Percentiles rank a stretch among this genome's conserved stretches.
Evolutionary conservation across 768 basidiomycete species (phyloP).

Genomic region (Podaxis sp.): DNA sequence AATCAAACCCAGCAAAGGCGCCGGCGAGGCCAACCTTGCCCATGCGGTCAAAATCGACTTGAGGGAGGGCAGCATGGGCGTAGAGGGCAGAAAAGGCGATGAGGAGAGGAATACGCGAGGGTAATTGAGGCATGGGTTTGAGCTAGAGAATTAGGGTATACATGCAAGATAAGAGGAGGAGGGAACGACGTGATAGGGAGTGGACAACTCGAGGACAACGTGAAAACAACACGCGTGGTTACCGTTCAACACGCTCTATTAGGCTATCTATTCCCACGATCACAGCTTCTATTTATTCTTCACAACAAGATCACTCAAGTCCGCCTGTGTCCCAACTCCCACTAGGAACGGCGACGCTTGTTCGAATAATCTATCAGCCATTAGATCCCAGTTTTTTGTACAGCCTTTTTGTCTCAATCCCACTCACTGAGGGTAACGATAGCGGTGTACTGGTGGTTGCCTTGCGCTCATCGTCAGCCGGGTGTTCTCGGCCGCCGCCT

Average conservation of each 20-base stretch:
- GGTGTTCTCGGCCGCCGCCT: slow-evolving; percentile 40
- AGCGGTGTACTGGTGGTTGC: slow-evolving; percentile 55
- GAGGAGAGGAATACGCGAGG: slow-evolving; percentile 24
- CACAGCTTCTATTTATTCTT: slow-evolving; percentile 26
- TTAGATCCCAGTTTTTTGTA: background rate
- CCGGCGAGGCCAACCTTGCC: slow-evolving; percentile 89
- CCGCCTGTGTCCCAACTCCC: slow-evolving; percentile 50
- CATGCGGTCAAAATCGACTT: slow-evolving; percentile 66
- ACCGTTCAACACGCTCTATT: slow-evolving; percentile 6
- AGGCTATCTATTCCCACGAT: slow-evolving; percentile 10
- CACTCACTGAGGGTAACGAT: slow-evolving; percentile 74
- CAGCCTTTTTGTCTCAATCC: background rate
- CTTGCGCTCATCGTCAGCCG: slow-evolving; percentile 42
- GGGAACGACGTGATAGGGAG: slow-evolving; percentile 11
- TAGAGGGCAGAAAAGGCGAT: slow-evolving; percentile 25
- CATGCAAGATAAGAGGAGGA: slow-evolving; percentile 14
- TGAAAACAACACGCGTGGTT: background rate
- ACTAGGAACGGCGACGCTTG: slow-evolving; percentile 60
- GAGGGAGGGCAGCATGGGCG: slow-evolving; percentile 33
- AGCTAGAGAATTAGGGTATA: slow-evolving; percentile 10
- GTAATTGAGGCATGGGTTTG: slow-evolving; percentile 23
- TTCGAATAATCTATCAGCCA: slow-evolving; percentile 46
- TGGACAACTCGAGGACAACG: slow-evolving; percentile 10
- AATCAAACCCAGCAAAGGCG: slow-evolving; percentile 81
- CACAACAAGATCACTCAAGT: slow-evolving; percentile 30